These are phyloP conservation scores for Neolecta irregularis DNA, from an alignment of 1,139 yeast genomes.

Conservation along the genomic window DNA sequence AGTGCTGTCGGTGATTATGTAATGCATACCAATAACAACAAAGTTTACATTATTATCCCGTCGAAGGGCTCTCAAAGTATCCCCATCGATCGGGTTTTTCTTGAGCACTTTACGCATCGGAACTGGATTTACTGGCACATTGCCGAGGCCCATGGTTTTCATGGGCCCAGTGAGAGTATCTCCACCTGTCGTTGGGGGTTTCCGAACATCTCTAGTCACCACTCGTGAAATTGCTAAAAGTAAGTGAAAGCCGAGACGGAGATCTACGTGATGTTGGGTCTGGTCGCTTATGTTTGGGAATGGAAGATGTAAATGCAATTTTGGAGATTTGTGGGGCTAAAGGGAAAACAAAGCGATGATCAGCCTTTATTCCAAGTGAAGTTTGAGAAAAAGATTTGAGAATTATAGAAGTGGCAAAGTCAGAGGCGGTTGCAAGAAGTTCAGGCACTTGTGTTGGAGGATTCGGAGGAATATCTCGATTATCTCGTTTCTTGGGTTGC, in stretches of 20 bases:
- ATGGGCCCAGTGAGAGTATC: slow-evolving; percentile 1
- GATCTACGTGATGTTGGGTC: too few relatives aligned
- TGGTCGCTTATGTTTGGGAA: too few relatives aligned
- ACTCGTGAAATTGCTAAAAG: too few relatives aligned
- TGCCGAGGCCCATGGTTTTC: slow-evolving; percentile 12
- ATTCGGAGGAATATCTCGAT: neutral
- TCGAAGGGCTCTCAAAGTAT: too few relatives aligned
- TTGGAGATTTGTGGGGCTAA: slow-evolving; percentile 26
- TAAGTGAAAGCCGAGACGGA: too few relatives aligned
- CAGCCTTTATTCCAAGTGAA: slow-evolving; percentile 9
- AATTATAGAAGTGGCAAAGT: slow-evolving; percentile 11
- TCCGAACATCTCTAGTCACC: too few relatives aligned
- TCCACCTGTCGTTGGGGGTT: too few relatives aligned
- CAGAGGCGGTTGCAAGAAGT: slow-evolving; percentile 31
- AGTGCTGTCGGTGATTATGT: neutral
- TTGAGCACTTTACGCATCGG: too few relatives aligned
- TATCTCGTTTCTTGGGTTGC: neutral
- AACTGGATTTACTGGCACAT: slow-evolving; percentile 9
- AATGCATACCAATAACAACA: slow-evolving; percentile 41
- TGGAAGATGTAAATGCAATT: slow-evolving; percentile 42
- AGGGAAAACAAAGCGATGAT: slow-evolving; percentile 16
- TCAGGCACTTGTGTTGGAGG: too few relatives aligned
- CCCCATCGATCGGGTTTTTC: too few relatives aligned
- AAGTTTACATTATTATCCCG: slow-evolving; percentile 47
- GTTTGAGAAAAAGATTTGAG: neutral